Evolutionary conservation across 2,329 filamentous ascomycete genomes (phyloP).

Genomic region (Chrysoporthe austroafricana): DNA sequence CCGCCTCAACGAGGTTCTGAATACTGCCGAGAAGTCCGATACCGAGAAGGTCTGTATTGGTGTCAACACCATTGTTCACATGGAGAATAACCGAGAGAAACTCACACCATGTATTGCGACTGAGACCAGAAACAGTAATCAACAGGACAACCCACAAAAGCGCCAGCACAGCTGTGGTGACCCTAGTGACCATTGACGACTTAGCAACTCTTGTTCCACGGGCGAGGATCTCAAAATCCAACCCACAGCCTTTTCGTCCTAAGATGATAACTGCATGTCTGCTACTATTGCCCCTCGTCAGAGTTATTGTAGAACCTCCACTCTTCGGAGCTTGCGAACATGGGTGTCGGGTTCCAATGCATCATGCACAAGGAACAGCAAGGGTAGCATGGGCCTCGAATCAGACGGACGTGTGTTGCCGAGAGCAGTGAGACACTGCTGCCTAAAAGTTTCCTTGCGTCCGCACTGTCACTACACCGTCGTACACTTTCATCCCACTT

Average conservation of each 20-base stretch:
- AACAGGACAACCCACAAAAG: background rate
- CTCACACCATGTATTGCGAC: background rate
- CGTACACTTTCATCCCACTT: too few relatives aligned
- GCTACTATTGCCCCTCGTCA: background rate
- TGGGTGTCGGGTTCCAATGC: too few relatives aligned
- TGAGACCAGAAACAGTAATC: background rate
- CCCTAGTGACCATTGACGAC: background rate
- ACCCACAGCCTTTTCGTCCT: background rate
- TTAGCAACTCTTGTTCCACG: background rate
- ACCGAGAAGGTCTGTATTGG: background rate
- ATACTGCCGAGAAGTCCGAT: background rate
- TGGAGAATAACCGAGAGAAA: background rate
- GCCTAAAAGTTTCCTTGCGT: too few relatives aligned
- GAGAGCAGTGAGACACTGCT: too few relatives aligned
- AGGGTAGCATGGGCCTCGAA: too few relatives aligned
- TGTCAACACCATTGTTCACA: too few relatives aligned
- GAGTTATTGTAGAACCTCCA: background rate
- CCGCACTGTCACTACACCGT: too few relatives aligned
- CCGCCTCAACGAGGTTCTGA: background rate
- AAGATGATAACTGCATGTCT: background rate
- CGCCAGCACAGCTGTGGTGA: background rate
- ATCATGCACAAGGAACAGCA: too few relatives aligned
- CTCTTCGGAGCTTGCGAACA: background rate
- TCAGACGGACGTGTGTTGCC: too few relatives aligned
- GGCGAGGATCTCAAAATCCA: background rate